Evolutionary conservation across 345 rosid genomes (phyloP).

Genomic region (Murraya koenigii): DNA sequence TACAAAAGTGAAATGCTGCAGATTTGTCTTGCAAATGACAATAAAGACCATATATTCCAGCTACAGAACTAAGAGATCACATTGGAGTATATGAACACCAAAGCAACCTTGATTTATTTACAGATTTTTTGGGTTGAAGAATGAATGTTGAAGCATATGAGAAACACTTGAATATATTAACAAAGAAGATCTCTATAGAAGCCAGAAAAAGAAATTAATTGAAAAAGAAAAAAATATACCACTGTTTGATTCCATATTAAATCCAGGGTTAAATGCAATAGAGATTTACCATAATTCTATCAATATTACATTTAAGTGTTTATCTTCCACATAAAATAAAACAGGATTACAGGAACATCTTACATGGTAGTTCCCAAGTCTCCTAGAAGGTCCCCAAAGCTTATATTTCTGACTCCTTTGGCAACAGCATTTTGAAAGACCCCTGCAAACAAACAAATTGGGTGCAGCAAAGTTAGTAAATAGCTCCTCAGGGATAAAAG

Average conservation of each 20-base stretch:
- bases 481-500: neutral
- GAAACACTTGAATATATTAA: neutral
- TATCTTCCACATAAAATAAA: neutral
- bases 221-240: neutral
- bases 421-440: constrained; percentile 82
- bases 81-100: neutral
- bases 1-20: neutral
- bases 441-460: constrained; percentile 40
- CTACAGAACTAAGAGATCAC: neutral
- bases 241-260: neutral
- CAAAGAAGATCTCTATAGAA: neutral
- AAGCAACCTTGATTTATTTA: neutral
- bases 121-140: neutral
- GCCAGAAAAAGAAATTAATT: neutral
- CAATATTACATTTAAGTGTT: neutral
- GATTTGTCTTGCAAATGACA: neutral
- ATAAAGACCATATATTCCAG: neutral
- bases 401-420: constrained; percentile 81
- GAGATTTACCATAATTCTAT: neutral
- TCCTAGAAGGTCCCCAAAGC: constrained; percentile 90
- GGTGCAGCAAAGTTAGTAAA: constrained; percentile 15
- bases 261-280: neutral
- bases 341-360: constrained; percentile 18
- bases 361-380: constrained; percentile 90
- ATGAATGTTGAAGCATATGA: neutral